Percentiles rank a stretch among this genome's conserved stretches.
Conservation (phyloP, 306 rosid species). For the Castanospermum australe region DNA sequence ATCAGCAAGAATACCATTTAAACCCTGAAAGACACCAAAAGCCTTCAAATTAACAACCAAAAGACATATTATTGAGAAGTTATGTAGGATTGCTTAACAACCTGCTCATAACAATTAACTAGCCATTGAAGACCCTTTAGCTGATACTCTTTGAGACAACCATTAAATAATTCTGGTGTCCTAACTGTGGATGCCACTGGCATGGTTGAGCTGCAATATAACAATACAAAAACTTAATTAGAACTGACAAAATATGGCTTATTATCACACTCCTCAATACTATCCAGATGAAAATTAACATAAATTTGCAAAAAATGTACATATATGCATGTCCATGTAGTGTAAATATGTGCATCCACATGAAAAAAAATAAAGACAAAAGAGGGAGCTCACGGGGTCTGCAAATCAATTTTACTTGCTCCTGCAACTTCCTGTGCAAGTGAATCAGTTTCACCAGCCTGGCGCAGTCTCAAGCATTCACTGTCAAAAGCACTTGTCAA, state of each 20-base stretch:
- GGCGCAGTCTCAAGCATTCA: constrained; percentile 85
- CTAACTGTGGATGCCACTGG: constrained; percentile 95
- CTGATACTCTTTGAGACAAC: constrained; percentile 87
- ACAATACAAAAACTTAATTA: constrained; percentile 30
- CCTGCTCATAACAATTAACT: constrained; percentile 99
- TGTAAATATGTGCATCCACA: not conserved
- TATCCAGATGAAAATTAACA: not conserved
- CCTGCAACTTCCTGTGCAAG: constrained; percentile 80
- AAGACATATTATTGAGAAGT: not conserved
- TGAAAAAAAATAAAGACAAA: not conserved
- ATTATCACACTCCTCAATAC: constrained; percentile 24
- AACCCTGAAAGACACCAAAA: constrained; percentile 63
- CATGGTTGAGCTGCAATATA: constrained; percentile 86
- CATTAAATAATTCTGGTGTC: constrained; percentile 87
- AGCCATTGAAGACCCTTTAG: constrained; percentile 99
- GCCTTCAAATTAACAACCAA: constrained; percentile 28
- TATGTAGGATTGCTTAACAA: constrained; percentile 33
- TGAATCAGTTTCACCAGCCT: constrained; percentile 67
- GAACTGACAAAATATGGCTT: constrained; percentile 17
- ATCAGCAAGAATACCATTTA: constrained; percentile 98
- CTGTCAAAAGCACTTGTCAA: constrained; percentile 83
- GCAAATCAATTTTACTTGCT: constrained; percentile 91
- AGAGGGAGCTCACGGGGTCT: constrained; percentile 72
- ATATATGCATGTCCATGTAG: not conserved
- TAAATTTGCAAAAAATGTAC: not conserved